Conservation (phyloP, 768 basidiomycete species). For the Amanita inopinata region DNA sequence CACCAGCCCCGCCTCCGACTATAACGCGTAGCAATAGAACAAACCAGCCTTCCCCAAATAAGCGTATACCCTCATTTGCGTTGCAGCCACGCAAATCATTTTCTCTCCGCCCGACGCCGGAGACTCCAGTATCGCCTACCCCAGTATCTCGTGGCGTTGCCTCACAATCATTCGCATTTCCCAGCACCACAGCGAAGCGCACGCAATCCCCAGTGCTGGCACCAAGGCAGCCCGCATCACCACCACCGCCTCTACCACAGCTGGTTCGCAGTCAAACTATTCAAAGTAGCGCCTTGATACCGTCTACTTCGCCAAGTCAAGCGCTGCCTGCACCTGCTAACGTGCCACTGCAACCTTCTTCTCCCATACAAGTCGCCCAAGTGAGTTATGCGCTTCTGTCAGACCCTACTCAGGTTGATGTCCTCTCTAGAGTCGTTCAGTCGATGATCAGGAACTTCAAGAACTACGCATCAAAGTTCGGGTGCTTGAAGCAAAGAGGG, state of each 20-base stretch:
- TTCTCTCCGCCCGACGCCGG: constrained; percentile 31
- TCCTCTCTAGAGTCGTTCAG: constrained; percentile 14
- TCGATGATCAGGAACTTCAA: constrained; percentile 58
- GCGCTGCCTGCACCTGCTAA: background rate
- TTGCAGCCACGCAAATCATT: constrained; percentile 43
- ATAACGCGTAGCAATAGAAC: constrained; percentile 18
- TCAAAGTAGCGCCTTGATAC: constrained; percentile 7
- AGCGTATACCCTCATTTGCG: constrained; percentile 36
- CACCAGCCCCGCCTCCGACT: constrained; percentile 18
- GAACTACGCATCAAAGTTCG: constrained; percentile 78
- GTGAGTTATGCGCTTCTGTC: background rate
- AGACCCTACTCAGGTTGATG: background rate
- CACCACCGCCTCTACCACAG: constrained; percentile 22
- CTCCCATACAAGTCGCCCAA: constrained; percentile 1
- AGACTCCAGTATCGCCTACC: constrained; percentile 23
- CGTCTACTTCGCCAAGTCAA: constrained; percentile 4
- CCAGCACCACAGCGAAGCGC: constrained; percentile 20
- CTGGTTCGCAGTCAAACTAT: constrained; percentile 12
- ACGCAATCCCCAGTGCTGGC: constrained; percentile 32
- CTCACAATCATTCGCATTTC: constrained; percentile 15
- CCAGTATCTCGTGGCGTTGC: constrained; percentile 23
- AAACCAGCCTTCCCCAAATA: constrained; percentile 43
- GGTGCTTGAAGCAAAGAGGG: constrained; percentile 77
- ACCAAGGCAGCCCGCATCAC: constrained; percentile 16
- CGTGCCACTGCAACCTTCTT: background rate